Evolutionary conservation across 345 rosid genomes (phyloP), one percentile per base, ranked within the genome.

Genomic region (Viola odorata): DNA sequence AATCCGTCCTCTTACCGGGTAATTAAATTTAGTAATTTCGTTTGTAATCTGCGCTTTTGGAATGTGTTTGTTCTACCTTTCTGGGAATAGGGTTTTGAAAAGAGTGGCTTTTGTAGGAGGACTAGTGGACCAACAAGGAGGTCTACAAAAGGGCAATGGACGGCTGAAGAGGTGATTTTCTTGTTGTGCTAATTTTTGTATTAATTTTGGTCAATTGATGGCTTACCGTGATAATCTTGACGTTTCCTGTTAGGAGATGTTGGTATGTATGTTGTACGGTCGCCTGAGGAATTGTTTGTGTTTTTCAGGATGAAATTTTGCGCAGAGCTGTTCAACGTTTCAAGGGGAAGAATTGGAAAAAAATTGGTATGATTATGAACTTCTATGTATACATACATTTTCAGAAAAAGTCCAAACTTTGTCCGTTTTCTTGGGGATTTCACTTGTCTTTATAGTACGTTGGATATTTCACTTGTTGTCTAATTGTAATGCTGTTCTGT

Each of bases 261-360:
- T 23, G 32, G 32, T 23, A 23, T 23, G 32, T 23, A 23, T 23
- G 32, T 23, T 23, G 1, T 23, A 23, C 32, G 32, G 32, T 23
- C 32, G 2, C 32, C 32, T 23, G 32, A 23, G 32, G 32, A 23
- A 23, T 23, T 23, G 2, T 23, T 23, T 23, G 32, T 23, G 32
- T 23, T 68, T 42, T 52, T 74, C 75, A 95, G 99, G 99, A 95
- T 80, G 97, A 95, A 81, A 80, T 86, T 58, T 74, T 95, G 82
- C 61, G 84, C 64, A 82, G 81, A 77, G 99, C 99, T 52, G 99
- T 95, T 56, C 95, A 95, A 55, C 89, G 81, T 61, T 95, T 85
- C 77, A 91, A 91, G 67, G 97, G 97, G 72, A 95, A 95, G 79
- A 95, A 95, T 77, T 95, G 99, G 99, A 95, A 95, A 77, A 95